phyloP scores from a whole-genome alignment of 768 basidiomycete genomes.

The Mycena sanguinolenta region DNA sequence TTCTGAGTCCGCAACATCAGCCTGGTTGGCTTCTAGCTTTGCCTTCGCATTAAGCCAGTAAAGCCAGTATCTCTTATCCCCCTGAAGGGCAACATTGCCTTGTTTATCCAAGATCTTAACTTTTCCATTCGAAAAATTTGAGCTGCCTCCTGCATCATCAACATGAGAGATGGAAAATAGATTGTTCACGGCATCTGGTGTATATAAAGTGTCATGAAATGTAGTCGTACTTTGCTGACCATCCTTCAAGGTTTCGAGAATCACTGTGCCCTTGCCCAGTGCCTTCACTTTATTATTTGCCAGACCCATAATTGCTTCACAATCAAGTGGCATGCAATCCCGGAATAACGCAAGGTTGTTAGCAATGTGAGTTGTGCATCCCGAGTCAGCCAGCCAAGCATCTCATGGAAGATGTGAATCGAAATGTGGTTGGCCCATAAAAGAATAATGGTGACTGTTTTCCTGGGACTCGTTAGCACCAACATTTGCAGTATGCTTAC shows the following conservation, averaged over 20 bases:
- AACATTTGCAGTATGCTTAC: constrained; percentile 15
- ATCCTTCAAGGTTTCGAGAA: constrained; percentile 1
- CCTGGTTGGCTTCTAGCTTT: not conserved
- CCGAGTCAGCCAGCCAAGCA: constrained; percentile 15
- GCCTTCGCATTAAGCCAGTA: constrained; percentile 7
- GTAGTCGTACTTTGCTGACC: not conserved
- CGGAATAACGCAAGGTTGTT: constrained; percentile 9
- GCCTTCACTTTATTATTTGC: constrained; percentile 2
- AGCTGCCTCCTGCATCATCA: not conserved
- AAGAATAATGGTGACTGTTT: not conserved
- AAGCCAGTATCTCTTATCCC: constrained; percentile 9
- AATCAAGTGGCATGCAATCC: not conserved
- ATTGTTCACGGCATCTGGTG: not conserved
- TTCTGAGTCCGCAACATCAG: not conserved
- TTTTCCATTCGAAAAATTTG: not conserved
- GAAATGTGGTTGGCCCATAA: constrained; percentile 9
- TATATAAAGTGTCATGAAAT: constrained; percentile 6
- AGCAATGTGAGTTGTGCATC: constrained; percentile 17
- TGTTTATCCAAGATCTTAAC: not conserved
- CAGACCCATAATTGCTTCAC: constrained; percentile 8
- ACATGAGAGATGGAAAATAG: constrained; percentile 2
- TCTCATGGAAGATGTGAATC: constrained; percentile 11
- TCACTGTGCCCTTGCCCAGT: constrained; percentile 14
- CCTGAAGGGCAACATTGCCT: constrained; percentile 1
- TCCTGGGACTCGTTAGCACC: not conserved